These are phyloP conservation scores for Aspergillus vadensis DNA, from an alignment of 2,329 filamentous ascomycete species.

Conservation along the genomic window DNA sequence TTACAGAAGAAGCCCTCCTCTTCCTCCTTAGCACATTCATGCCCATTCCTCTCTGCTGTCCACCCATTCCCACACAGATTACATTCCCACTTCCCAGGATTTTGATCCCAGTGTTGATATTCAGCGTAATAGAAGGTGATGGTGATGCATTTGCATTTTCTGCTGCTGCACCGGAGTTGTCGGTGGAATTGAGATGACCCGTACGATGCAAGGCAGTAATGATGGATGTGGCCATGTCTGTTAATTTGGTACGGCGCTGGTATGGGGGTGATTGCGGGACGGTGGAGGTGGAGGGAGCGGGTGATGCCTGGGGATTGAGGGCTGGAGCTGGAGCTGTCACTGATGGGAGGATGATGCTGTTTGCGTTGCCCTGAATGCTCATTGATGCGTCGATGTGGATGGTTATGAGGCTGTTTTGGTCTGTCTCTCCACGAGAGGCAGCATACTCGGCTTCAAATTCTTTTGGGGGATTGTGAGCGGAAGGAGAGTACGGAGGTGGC, in stretches of 20 bases:
- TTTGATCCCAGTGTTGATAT: slow-evolving; percentile 33
- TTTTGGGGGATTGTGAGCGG: not conserved
- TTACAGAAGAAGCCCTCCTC: no score
- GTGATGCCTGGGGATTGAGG: not conserved
- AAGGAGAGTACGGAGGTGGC: slow-evolving; percentile 29
- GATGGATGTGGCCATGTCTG: slow-evolving; percentile 28
- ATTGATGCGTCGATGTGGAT: slow-evolving; percentile 42
- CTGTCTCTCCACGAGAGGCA: not conserved
- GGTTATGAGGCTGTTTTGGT: slow-evolving; percentile 23
- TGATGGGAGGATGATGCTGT: slow-evolving; percentile 33
- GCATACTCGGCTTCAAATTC: not conserved
- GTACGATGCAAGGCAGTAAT: slow-evolving; percentile 26
- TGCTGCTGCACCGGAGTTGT: not conserved
- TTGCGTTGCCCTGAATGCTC: slow-evolving; percentile 36
- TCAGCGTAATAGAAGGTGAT: slow-evolving; percentile 24
- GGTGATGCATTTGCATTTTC: not conserved
- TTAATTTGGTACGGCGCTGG: slow-evolving; percentile 27
- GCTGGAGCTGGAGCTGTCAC: not conserved
- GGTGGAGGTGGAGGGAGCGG: slow-evolving; percentile 5
- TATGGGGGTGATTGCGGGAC: slow-evolving; percentile 21
- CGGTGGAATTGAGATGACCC: slow-evolving; percentile 17
- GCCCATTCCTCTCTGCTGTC: no score
- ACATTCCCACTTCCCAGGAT: slow-evolving; percentile 32
- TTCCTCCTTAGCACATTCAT: not conserved
- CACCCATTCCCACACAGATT: slow-evolving; percentile 19